Evolutionary conservation across 257 asterid species (phyloP), one percentile per base, ranked within the genome.

Genomic region (Knoxia roxburghii): DNA sequence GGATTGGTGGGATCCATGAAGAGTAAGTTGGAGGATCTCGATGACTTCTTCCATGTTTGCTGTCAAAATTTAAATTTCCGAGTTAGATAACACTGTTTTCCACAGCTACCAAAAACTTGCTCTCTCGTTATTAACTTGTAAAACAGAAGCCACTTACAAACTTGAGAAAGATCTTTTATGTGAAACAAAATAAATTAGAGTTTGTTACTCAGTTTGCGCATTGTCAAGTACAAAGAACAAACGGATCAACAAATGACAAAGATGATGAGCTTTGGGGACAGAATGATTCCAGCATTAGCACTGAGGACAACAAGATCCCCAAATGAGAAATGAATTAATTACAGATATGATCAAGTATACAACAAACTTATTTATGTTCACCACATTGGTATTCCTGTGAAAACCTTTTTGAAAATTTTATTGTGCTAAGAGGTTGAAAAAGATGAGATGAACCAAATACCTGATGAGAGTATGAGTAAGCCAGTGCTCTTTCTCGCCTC

Each of bases 1-100:
- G 96, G 97, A 78, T 94, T 94, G 7, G 95, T 88, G 0, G 95
- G 99, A 74, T 94, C 99, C 95, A 89, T 90, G 80, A 90, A 94
- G 46, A 88, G 79, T 68, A 88, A 75, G 84, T 84, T 94, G n/a
- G 81, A 61, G 27, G 92, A 59, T 76, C 85, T 88, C 43, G 84
- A 71, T 21, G 97, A 83, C 76, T 88, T 88, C 85, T 90, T 94
- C 99, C 95, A 85, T 8, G 86, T 82, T 87, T 90, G 96, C 97
- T 93, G 95, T 72, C 61, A 49, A 41, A 56, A 75, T 63, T 55
- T 57, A 35, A 75, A 39, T 67, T 50, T 40, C 39, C 35, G 40
- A 26, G 53, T 71, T 29, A 70, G 68, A 64, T 17, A n/a, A 57
- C 50, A 37, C 29, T n/a, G 27, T n/a, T n/a, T 20, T 7, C 54